These are phyloP conservation scores for Schizosaccharomyces octosporus DNA, from an alignment of 805 yeast genomes.

Conservation along the genomic window DNA sequence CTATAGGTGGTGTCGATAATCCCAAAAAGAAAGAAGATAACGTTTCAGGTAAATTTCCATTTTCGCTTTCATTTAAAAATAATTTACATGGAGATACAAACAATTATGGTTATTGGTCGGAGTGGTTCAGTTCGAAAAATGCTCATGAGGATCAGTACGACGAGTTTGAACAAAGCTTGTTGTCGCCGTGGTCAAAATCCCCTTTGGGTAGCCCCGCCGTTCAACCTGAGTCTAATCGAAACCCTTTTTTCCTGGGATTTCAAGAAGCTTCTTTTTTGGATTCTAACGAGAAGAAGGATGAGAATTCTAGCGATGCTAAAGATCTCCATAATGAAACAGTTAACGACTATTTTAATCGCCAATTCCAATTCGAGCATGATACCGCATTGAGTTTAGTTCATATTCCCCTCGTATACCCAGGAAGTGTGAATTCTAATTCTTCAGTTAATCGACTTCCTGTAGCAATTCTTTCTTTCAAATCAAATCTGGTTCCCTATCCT, in stretches of 20 bases:
- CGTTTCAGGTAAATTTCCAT: no score
- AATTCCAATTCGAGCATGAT: constrained; percentile 4
- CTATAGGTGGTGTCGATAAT: no score
- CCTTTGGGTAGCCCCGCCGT: constrained; percentile 15
- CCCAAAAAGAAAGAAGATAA: no score
- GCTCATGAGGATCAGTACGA: constrained; percentile 5
- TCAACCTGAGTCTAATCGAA: constrained; percentile 8
- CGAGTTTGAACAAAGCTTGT: constrained; percentile 12
- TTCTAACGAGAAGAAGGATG: constrained; percentile 1
- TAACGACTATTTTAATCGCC: neutral
- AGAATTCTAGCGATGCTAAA: constrained; percentile 9
- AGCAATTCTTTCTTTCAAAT: constrained; percentile 13
- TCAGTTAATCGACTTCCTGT: constrained; percentile 7
- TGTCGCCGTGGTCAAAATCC: constrained; percentile 13
- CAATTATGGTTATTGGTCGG: no score
- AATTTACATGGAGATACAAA: no score
- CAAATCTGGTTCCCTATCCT: constrained; percentile 14
- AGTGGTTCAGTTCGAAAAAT: no score
- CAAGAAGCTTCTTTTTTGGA: constrained; percentile 1
- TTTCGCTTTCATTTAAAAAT: no score
- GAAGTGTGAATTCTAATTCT: neutral
- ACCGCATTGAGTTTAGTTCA: constrained; percentile 13
- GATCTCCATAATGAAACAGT: neutral
- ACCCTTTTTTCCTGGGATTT: constrained; percentile 10
- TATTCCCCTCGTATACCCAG: constrained; percentile 12